phyloP scores from a whole-genome alignment of 768 basidiomycete genomes.

The Boletellus emodensis region DNA sequence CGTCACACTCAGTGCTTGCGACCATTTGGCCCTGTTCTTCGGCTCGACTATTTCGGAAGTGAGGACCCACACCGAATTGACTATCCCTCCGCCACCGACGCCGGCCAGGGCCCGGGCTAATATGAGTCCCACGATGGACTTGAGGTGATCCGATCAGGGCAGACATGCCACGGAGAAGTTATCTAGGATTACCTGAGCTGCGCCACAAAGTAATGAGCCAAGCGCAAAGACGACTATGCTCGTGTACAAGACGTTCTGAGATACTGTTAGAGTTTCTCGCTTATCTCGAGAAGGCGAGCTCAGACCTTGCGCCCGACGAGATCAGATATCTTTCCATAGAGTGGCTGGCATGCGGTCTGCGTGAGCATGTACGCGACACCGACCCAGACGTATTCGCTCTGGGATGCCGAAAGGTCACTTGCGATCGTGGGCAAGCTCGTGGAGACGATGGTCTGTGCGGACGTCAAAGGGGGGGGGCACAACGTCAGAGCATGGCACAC shows the following conservation, averaged over 20 bases:
- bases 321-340: slow-evolving; percentile 79
- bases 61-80: slow-evolving; percentile 81
- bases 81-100: slow-evolving; percentile 84
- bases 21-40: slow-evolving; percentile 72
- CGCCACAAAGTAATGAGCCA: slow-evolving; percentile 78
- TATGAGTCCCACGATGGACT: slow-evolving; percentile 59
- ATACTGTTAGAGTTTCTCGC: slow-evolving; percentile 3
- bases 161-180: slow-evolving; percentile 14
- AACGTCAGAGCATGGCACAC: slow-evolving; percentile 23
- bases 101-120: slow-evolving; percentile 64
- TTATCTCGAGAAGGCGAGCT: slow-evolving; percentile 2
- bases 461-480: slow-evolving; percentile 6
- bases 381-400: slow-evolving; percentile 81
- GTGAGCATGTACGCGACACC: slow-evolving; percentile 82
- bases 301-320: slow-evolving; percentile 74
- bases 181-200: slow-evolving; percentile 52
- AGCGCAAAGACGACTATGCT: slow-evolving; percentile 74
- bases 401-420: slow-evolving; percentile 61
- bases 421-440: slow-evolving; percentile 81
- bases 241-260: slow-evolving; percentile 60
- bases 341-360: slow-evolving; percentile 79
- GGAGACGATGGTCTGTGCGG: slow-evolving; percentile 62
- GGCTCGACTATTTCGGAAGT: slow-evolving; percentile 80
- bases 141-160: slow-evolving; percentile 16
- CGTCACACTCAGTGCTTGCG: slow-evolving; percentile 77